Evolutionary conservation across 805 yeast species (phyloP), one percentile per base, ranked within the genome.

Genomic region (Lipomyces yamanashiensis): DNA sequence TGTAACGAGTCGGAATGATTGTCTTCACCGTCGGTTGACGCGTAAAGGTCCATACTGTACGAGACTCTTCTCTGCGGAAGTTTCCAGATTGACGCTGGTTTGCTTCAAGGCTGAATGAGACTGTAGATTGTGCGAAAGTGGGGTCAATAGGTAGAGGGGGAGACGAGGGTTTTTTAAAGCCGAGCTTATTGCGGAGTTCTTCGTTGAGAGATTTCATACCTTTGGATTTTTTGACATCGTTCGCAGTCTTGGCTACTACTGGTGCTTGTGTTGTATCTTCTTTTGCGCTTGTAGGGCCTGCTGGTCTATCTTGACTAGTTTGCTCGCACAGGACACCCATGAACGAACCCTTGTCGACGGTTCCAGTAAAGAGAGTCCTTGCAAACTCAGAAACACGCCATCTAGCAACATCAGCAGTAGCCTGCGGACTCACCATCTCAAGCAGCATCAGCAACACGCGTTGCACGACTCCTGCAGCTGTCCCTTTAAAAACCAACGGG

Each of bases 381-480:
- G 53, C 45, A 47, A 55, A 44, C 28, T 47, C 43, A 15, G 53
- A 21, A 28, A 56, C 47, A 13, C 44, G 40, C 56, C 56, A 41
- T 28, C 56, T 17, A 6, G 59, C 47, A 4, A 56, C 33, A 37
- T 56, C 59, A 15, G 36, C 15, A 40, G 39, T 39, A 4, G 36
- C 53, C 12, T 21, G 19, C 36, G 59, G 53, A 21, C 48, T 41
- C 34, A 44, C 41, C 28, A 15, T 34, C 23, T 43, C 50, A 41
- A 34, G 23, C 28, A 44, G 33, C 51, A 33, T 44, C 15, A 33
- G 19, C 28, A 44, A 4, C 19, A 44, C 43, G 33, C 51, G 41
- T 15, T 34, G 21, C 10, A 43, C 41, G 37, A 43, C 34, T 8
- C 51, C 43, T 12, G n/a, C 37, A 34, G 15, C 9, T 12, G 13